Evolutionary conservation across 257 asterid species (phyloP).

Genomic region (Knoxia roxburghii): DNA sequence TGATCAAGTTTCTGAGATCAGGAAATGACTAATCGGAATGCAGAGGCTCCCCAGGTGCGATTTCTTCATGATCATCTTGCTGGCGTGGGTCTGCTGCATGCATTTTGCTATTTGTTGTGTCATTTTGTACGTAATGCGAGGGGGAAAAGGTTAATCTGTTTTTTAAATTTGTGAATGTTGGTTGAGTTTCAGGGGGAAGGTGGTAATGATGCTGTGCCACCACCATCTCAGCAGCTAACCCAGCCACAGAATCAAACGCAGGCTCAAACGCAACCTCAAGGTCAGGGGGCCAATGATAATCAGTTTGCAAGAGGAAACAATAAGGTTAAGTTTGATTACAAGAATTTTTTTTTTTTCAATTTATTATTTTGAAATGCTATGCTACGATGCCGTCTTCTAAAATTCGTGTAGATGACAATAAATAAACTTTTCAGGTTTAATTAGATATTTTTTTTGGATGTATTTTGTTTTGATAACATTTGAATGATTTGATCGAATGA

Average conservation of each 20-base stretch:
- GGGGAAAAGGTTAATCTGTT: neutral
- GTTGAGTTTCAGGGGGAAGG: conserved; percentile 52
- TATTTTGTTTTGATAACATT: neutral
- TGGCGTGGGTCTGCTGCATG: neutral
- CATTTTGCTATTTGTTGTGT: conserved; percentile 4
- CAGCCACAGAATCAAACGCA: neutral
- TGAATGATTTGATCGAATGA: neutral
- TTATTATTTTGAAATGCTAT: neutral
- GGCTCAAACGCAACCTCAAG: conserved; percentile 31
- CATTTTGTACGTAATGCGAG: conserved; percentile 8
- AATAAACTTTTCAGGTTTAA: neutral
- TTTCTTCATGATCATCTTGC: conserved; percentile 6
- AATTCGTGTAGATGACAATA: neutral
- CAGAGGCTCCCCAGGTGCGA: conserved; percentile 45
- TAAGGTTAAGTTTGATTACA: conserved; percentile 41
- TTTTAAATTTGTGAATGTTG: neutral
- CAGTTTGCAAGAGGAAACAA: conserved; percentile 45
- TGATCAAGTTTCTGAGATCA: conserved; percentile 21
- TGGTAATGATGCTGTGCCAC: conserved; percentile 39
- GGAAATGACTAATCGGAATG: conserved; percentile 46
- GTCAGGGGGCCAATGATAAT: conserved; percentile 27
- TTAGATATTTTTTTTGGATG: neutral
- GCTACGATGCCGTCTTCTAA: neutral
- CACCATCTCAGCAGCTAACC: conserved; percentile 52
- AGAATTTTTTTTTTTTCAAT: neutral